phyloP scores from a whole-genome alignment of 176 grass and related monocot species.

The Melocanna baccifera region DNA sequence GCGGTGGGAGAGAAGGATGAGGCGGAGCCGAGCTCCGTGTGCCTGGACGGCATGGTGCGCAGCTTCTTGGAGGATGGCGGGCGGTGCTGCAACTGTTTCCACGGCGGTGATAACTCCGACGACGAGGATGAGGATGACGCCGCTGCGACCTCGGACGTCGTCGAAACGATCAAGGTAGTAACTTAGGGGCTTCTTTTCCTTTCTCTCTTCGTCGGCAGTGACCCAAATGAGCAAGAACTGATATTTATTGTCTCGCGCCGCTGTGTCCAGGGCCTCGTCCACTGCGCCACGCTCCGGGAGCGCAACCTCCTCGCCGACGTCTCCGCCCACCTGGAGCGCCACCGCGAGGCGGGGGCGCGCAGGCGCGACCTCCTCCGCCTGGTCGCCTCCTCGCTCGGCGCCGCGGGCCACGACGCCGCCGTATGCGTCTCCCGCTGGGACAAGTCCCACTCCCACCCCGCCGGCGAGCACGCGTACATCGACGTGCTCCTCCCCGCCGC shows the following conservation, averaged over 20 bases:
- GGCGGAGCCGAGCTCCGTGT: slow-evolving; percentile 59
- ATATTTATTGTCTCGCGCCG: background rate
- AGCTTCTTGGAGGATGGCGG: slow-evolving; percentile 72
- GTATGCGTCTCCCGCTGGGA: slow-evolving; percentile 65
- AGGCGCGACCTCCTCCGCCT: slow-evolving; percentile 45
- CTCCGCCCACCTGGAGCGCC: slow-evolving; percentile 43
- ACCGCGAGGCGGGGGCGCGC: slow-evolving; percentile 32
- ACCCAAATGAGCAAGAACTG: background rate
- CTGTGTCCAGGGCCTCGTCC: slow-evolving; percentile 55
- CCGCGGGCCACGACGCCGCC: slow-evolving; percentile 49
- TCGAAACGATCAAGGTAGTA: slow-evolving; percentile 72
- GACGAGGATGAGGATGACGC: slow-evolving; percentile 29
- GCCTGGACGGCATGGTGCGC: slow-evolving; percentile 78
- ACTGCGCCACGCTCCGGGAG: slow-evolving; percentile 62
- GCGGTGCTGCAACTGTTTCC: slow-evolving; percentile 61
- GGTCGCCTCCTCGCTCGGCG: slow-evolving; percentile 44
- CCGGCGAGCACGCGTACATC: slow-evolving; percentile 65
- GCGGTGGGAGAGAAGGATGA: slow-evolving; percentile 32
- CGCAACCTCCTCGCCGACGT: slow-evolving; percentile 82
- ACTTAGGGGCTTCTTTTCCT: background rate
- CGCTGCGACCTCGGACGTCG: slow-evolving; percentile 38
- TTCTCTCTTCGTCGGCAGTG: background rate
- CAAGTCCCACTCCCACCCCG: slow-evolving; percentile 46
- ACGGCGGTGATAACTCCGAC: slow-evolving; percentile 43
- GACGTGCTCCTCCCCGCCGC: slow-evolving; percentile 51